phyloP scores from a whole-genome alignment of 2,329 filamentous ascomycete species.

The Lizonia empirigonia region DNA sequence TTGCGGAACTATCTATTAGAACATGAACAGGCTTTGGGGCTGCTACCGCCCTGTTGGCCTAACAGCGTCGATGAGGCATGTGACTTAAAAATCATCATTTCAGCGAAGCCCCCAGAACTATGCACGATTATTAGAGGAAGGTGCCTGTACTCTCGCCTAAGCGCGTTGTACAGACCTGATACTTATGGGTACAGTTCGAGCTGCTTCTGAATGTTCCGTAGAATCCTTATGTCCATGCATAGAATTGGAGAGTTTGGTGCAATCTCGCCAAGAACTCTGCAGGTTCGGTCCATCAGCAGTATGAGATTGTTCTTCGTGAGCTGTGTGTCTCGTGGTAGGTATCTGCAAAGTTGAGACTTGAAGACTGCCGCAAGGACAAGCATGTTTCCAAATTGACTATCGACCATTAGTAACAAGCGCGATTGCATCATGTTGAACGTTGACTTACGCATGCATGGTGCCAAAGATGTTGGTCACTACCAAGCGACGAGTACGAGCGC shows the following conservation, averaged over 20 bases:
- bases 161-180: no score
- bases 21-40: no score
- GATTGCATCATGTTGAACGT: neutral
- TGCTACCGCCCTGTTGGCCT: no score
- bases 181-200: conserved; percentile 22
- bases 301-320: conserved; percentile 35
- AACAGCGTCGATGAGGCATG: no score
- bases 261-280: conserved; percentile 73
- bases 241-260: conserved; percentile 77
- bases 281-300: conserved; percentile 59
- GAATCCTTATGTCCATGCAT: conserved; percentile 73
- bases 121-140: no score
- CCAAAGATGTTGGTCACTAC: conserved; percentile 91
- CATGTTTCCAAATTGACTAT: conserved; percentile 94
- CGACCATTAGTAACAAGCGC: conserved; percentile 15
- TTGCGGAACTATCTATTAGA: no score
- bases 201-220: conserved; percentile 54
- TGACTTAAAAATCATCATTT: no score
- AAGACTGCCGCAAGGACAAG: conserved; percentile 86
- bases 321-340: conserved; percentile 30
- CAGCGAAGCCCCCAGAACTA: no score
- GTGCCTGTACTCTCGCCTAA: no score
- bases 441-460: conserved; percentile 30
- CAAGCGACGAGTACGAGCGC: conserved; percentile 63
- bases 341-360: conserved; percentile 58